Evolutionary conservation across 2,329 filamentous ascomycete species (phyloP).

Genomic region (Hymenoscyphus fraxineus): DNA sequence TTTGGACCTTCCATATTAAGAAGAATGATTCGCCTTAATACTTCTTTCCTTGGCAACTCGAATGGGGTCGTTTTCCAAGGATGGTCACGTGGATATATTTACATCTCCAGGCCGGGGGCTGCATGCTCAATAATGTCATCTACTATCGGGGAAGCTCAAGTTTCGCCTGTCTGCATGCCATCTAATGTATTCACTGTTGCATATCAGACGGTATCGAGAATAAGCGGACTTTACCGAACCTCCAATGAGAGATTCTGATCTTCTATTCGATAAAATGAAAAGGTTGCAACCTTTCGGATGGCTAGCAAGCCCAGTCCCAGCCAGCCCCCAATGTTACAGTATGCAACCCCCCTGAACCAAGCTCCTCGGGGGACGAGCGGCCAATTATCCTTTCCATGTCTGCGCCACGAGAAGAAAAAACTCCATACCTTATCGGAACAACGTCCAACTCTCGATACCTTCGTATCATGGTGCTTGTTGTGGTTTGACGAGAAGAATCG

Average conservation of each 20-base stretch:
- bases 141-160: background rate
- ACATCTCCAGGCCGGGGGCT: too few species aligned
- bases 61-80: background rate
- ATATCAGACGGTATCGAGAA: background rate
- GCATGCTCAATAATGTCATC: background rate
- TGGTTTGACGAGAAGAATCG: conserved; percentile 1
- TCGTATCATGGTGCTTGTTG: background rate
- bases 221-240: conserved; percentile 1
- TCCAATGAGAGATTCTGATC: background rate
- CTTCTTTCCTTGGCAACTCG: conserved; percentile 5
- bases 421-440: background rate
- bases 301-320: background rate
- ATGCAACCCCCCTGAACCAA: conserved; percentile 1
- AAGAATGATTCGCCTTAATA: background rate
- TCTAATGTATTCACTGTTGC: background rate
- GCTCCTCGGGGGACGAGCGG: background rate
- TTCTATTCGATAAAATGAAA: conserved; percentile 3
- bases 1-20: background rate
- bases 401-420: background rate
- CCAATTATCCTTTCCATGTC: background rate
- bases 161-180: background rate
- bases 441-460: background rate
- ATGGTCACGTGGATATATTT: background rate
- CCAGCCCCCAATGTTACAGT: background rate
- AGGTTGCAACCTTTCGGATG: background rate